phyloP scores from a whole-genome alignment of 805 yeast species.

The Maudiozyma barnettii region DNA sequence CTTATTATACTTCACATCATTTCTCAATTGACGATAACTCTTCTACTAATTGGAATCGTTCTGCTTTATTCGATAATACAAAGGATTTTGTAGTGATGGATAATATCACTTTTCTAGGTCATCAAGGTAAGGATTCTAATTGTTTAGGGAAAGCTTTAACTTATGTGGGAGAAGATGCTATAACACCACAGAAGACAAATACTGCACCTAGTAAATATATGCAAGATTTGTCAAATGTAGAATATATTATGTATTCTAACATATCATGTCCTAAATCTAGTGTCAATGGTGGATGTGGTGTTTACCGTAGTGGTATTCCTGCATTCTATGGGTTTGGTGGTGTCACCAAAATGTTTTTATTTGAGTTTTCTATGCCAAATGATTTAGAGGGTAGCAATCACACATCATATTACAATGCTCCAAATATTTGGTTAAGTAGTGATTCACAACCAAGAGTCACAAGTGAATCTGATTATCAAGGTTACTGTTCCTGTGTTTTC shows the following conservation, averaged over 20 bases:
- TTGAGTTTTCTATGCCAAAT: constrained; percentile 55
- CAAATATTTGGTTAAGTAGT: constrained; percentile 65
- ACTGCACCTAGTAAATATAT: constrained; percentile 38
- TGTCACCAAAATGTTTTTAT: constrained; percentile 54
- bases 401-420: constrained; percentile 36
- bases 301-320: constrained; percentile 57
- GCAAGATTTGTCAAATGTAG: constrained; percentile 46
- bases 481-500: constrained; percentile 60
- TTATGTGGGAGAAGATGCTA: constrained; percentile 48
- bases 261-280: constrained; percentile 46
- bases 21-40: constrained; percentile 24
- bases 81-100: constrained; percentile 36
- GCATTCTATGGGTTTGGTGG: constrained; percentile 65
- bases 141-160: constrained; percentile 61
- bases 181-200: constrained; percentile 36
- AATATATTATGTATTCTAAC: constrained; percentile 48
- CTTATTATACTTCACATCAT: constrained; percentile 40
- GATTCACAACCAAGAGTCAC: constrained; percentile 66
- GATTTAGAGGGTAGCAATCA: constrained; percentile 33
- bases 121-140: constrained; percentile 45
- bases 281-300: constrained; percentile 54
- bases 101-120: constrained; percentile 57
- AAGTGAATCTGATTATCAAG: constrained; percentile 41
- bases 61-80: constrained; percentile 41
- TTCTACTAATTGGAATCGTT: constrained; percentile 42